Conservation (phyloP, 2,329 filamentous ascomycete genomes). For the Nannizziopsis barbatae region DNA sequence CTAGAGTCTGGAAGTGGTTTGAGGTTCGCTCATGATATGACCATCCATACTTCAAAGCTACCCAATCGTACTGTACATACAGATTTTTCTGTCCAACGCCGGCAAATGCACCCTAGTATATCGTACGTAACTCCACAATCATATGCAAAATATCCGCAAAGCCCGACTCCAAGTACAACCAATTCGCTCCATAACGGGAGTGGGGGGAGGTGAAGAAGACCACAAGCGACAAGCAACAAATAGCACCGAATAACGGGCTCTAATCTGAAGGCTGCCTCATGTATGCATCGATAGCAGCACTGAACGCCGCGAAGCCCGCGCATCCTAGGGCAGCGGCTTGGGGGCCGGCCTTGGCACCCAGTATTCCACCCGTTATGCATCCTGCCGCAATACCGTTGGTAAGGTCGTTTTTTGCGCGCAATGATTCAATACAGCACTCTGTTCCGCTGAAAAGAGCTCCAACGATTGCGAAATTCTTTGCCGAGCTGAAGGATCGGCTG, state of each 20-base stretch:
- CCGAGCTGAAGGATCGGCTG: slow-evolving; percentile 63
- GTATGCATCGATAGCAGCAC: slow-evolving; percentile 80
- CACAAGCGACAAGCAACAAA: neutral
- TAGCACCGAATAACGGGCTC: slow-evolving; percentile 20
- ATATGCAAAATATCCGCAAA: too few species aligned
- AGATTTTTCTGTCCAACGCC: slow-evolving; percentile 6
- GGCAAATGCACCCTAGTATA: slow-evolving; percentile 12
- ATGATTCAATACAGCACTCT: slow-evolving; percentile 88
- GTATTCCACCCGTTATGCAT: slow-evolving; percentile 78
- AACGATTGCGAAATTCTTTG: slow-evolving; percentile 91
- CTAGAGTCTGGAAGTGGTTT: too few species aligned
- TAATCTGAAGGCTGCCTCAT: slow-evolving; percentile 62
- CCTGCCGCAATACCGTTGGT: slow-evolving; percentile 78
- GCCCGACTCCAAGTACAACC: too few species aligned
- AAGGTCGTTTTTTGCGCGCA: slow-evolving; percentile 84
- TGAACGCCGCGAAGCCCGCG: slow-evolving; percentile 86
- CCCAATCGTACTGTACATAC: too few species aligned
- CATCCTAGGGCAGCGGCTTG: slow-evolving; percentile 81
- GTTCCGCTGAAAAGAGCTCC: slow-evolving; percentile 84
- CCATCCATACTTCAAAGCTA: neutral
- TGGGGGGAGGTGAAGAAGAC: too few species aligned
- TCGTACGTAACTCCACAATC: neutral
- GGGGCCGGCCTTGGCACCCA: slow-evolving; percentile 78
- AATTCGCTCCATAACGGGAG: too few species aligned
- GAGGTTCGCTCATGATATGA: neutral